Evolutionary conservation across 441 rosid genomes (phyloP).

Genomic region (Geranium incanum): DNA sequence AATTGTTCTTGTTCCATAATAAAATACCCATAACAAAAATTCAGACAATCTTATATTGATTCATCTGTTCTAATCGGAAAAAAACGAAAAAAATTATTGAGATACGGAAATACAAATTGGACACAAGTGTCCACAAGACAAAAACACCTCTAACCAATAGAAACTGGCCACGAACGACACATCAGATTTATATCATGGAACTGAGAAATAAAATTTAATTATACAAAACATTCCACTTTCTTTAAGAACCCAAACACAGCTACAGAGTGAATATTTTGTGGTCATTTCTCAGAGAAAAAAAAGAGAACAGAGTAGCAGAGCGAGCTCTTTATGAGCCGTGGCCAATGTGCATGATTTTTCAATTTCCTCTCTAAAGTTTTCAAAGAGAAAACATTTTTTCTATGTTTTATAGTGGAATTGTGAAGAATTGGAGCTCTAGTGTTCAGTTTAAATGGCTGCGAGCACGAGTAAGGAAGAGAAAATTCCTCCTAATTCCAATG

Average conservation of each 20-base stretch:
- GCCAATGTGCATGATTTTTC: background rate
- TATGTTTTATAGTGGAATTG: background rate
- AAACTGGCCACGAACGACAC: background rate
- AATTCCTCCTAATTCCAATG: slow-evolving; percentile 34
- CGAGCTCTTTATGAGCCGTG: background rate
- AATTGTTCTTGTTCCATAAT: too few species aligned
- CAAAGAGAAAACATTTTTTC: background rate
- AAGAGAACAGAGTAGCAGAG: background rate
- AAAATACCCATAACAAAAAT: too few species aligned
- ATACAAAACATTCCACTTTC: background rate
- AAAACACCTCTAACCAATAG: background rate
- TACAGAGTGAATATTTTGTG: background rate
- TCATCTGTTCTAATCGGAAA: too few species aligned
- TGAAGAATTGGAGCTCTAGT: background rate
- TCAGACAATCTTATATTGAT: too few species aligned
- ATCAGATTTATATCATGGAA: background rate
- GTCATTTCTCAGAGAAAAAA: background rate
- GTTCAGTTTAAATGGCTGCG: slow-evolving; percentile 45
- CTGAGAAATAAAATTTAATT: background rate
- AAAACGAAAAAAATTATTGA: background rate
- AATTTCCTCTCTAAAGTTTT: background rate
- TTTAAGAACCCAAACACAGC: slow-evolving; percentile 4
- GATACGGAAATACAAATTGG: background rate
- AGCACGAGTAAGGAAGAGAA: slow-evolving; percentile 39
- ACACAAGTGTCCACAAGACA: background rate